Conservation (phyloP, 305 asterid genomes). For the Galium porrigens region DNA sequence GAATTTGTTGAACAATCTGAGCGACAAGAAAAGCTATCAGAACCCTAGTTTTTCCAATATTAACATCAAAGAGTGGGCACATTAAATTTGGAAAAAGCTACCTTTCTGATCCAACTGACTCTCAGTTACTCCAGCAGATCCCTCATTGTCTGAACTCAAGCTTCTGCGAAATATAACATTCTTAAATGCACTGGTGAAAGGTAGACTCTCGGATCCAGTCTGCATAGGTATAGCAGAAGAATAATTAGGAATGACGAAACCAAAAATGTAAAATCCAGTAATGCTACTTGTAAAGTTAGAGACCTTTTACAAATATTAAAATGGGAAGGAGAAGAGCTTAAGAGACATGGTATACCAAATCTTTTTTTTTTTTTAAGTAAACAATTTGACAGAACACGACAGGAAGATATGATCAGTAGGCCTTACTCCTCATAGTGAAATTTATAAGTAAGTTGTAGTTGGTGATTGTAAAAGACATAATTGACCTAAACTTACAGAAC, state of each 20-base stretch:
- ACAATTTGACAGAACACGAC: neutral
- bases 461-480: neutral
- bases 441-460: neutral
- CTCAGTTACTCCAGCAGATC: conserved; percentile 30
- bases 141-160: conserved; percentile 34
- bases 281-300: neutral
- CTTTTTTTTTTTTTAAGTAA: neutral
- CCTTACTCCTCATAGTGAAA: neutral
- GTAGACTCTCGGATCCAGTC: conserved; percentile 70
- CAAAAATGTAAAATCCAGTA: neutral
- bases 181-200: conserved; percentile 82
- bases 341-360: neutral
- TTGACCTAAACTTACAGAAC: neutral
- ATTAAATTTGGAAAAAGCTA: conserved; percentile 17
- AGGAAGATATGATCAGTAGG: neutral
- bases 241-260: neutral
- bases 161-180: conserved; percentile 55
- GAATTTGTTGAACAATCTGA: conserved; percentile 35
- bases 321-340: neutral
- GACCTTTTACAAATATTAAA: neutral
- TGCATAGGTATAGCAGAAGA: conserved; percentile 27
- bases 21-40: conserved; percentile 14
- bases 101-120: conserved; percentile 38
- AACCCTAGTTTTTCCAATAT: conserved; percentile 5
- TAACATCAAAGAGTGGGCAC: conserved; percentile 9